Conservation (phyloP, 169 alveolate genomes). For the Plasmodium falciparum region DNA sequence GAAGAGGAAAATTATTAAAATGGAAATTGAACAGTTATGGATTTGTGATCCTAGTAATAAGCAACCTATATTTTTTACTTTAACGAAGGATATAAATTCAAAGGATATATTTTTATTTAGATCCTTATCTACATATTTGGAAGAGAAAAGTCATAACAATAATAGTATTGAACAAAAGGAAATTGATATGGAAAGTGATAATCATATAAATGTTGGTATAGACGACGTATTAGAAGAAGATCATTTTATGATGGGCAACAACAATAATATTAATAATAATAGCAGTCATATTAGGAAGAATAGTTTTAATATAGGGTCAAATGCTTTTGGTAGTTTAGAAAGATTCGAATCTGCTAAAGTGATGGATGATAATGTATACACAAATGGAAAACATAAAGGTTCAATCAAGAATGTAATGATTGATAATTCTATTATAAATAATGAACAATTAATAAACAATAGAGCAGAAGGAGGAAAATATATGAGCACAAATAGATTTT, state of each 20-base stretch:
- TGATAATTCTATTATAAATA: too few species aligned
- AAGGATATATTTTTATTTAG: conserved; percentile 63
- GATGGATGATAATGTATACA: conserved; percentile 5
- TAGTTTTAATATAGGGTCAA: too few species aligned
- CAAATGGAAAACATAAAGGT: conserved; percentile 11
- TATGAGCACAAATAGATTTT: not conserved
- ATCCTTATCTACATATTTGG: conserved; percentile 62
- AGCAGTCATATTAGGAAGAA: not conserved
- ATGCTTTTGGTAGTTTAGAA: conserved; percentile 3
- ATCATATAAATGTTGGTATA: not conserved
- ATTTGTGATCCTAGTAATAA: conserved; percentile 76
- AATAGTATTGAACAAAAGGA: not conserved
- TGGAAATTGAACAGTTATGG: conserved; percentile 78
- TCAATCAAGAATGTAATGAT: too few species aligned
- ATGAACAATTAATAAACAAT: too few species aligned
- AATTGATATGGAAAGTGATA: not conserved
- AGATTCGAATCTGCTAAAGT: conserved; percentile 46
- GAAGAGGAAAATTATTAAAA: conserved; percentile 57
- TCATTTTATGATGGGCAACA: not conserved
- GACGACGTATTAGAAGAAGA: too few species aligned
- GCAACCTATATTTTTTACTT: conserved; percentile 76
- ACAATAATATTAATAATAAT: conserved; percentile 4
- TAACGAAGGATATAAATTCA: conserved; percentile 59
- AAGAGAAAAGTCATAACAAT: conserved; percentile 26
- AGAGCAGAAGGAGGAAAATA: not conserved